A percentile compares a stretch with the other conserved stretches of the same genome.
Evolutionary conservation across 768 basidiomycete species (phyloP).

Genomic region (Hemileccinum rubropunctum): DNA sequence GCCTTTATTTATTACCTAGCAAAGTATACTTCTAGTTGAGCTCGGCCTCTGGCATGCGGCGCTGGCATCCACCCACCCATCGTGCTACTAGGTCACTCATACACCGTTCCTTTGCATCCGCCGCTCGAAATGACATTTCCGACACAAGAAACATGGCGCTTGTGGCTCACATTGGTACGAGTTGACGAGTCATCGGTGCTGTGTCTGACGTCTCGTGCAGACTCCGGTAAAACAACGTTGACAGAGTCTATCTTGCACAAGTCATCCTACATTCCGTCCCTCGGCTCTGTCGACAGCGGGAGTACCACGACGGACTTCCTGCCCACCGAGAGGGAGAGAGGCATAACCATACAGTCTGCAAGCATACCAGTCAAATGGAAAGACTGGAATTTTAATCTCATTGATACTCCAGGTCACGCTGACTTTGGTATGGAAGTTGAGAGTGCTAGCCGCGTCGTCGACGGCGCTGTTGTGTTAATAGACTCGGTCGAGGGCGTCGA

Average conservation of each 20-base stretch:
- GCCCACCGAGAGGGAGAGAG: slow-evolving; percentile 85
- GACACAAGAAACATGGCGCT: slow-evolving; percentile 76
- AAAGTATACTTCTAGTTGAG: no score
- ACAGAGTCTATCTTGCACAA: slow-evolving; percentile 83
- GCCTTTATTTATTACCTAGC: slow-evolving; percentile 16
- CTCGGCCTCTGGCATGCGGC: slow-evolving; percentile 25
- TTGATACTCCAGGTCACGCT: slow-evolving; percentile 90
- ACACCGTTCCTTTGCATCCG: slow-evolving; percentile 24
- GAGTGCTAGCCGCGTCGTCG: slow-evolving; percentile 86
- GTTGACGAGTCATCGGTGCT: not conserved
- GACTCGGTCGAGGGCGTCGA: slow-evolving; percentile 93
- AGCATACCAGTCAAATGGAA: slow-evolving; percentile 89
- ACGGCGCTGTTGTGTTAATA: slow-evolving; percentile 84
- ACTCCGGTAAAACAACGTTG: slow-evolving; percentile 87
- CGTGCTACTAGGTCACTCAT: not conserved
- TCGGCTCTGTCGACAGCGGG: slow-evolving; percentile 86
- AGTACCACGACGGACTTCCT: slow-evolving; percentile 91
- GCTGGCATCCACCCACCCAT: slow-evolving; percentile 3
- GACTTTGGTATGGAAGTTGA: slow-evolving; percentile 98
- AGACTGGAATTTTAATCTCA: slow-evolving; percentile 80
- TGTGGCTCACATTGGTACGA: slow-evolving; percentile 83
- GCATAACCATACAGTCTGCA: slow-evolving; percentile 90
- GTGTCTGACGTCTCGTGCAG: slow-evolving; percentile 36
- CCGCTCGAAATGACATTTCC: slow-evolving; percentile 31
- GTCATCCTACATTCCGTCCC: slow-evolving; percentile 66